These are phyloP conservation scores for Ustilago sp. DNA, from an alignment of 1,284 basidiomycete species.

Conservation along the genomic window DNA sequence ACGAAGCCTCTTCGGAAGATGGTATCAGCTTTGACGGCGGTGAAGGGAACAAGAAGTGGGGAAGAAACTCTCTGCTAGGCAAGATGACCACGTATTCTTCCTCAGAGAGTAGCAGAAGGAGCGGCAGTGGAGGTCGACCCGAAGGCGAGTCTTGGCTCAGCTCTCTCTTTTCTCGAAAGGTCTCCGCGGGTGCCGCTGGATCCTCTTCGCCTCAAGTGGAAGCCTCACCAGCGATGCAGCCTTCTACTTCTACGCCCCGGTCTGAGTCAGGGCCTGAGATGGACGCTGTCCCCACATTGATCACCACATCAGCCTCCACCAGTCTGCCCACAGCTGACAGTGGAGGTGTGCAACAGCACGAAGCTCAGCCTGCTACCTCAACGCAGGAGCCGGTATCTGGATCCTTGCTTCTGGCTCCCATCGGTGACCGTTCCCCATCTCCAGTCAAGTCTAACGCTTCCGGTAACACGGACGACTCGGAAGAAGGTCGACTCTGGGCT, in stretches of 20 bases:
- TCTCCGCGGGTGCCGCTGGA: neutral
- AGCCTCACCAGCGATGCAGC: slow-evolving; percentile 2
- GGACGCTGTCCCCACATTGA: slow-evolving; percentile 16
- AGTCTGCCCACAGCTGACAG: slow-evolving; percentile 22
- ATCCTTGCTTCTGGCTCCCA: slow-evolving; percentile 17
- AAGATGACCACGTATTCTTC: slow-evolving; percentile 24
- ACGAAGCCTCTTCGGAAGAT: slow-evolving; percentile 37
- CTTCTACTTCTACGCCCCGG: slow-evolving; percentile 8
- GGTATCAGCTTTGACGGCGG: slow-evolving; percentile 21
- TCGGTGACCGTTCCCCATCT: slow-evolving; percentile 24
- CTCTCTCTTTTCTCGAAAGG: slow-evolving; percentile 22
- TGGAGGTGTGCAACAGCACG: slow-evolving; percentile 14
- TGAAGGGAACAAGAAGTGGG: slow-evolving; percentile 21
- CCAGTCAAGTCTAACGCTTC: slow-evolving; percentile 24
- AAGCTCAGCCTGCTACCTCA: neutral
- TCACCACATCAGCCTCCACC: slow-evolving; percentile 30
- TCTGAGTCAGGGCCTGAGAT: slow-evolving; percentile 7
- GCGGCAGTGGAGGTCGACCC: slow-evolving; percentile 18
- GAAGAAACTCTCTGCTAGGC: slow-evolving; percentile 24
- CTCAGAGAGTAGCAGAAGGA: slow-evolving; percentile 20
- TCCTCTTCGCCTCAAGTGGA: slow-evolving; percentile 15
- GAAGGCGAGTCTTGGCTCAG: slow-evolving; percentile 39
- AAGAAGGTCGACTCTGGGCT: slow-evolving; percentile 51
- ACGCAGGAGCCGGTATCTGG: neutral
- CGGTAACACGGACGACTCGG: slow-evolving; percentile 42